Evolutionary conservation across 306 rosid genomes (phyloP).

Genomic region (Psophocarpus tetragonolobus): DNA sequence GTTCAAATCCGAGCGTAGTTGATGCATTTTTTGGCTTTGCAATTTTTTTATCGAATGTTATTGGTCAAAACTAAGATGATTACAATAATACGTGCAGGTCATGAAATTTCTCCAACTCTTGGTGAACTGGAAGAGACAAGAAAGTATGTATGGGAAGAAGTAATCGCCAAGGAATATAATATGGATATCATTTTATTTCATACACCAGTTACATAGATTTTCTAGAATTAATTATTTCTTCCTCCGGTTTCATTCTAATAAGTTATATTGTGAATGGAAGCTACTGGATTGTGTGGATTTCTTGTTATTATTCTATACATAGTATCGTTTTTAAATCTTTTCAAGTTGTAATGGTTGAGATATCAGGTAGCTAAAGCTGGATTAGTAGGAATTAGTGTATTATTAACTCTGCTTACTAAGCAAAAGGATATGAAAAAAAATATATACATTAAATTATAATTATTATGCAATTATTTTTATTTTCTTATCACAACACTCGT

Average conservation of each 20-base stretch:
- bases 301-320: not conserved
- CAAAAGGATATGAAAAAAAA: not conserved
- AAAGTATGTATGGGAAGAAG: slow-evolving; percentile 25
- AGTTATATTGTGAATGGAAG: slow-evolving; percentile 14
- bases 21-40: not conserved
- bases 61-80: not conserved
- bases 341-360: not conserved
- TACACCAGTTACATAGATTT: not conserved
- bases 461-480: not conserved
- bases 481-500: not conserved
- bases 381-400: not conserved
- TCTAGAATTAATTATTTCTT: slow-evolving; percentile 9
- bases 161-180: not conserved
- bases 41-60: not conserved
- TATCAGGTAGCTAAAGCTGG: not conserved
- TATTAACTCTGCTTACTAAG: not conserved
- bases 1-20: slow-evolving; percentile 37
- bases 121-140: slow-evolving; percentile 61
- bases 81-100: slow-evolving; percentile 53
- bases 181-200: not conserved
- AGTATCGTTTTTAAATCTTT: not conserved
- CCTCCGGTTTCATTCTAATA: not conserved
- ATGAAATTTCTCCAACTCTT: slow-evolving; percentile 78
- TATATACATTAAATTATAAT: not conserved
- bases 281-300: not conserved